Conservation (phyloP, 352 stramenopile genomes). For the Globisporangium spinosum region DNA sequence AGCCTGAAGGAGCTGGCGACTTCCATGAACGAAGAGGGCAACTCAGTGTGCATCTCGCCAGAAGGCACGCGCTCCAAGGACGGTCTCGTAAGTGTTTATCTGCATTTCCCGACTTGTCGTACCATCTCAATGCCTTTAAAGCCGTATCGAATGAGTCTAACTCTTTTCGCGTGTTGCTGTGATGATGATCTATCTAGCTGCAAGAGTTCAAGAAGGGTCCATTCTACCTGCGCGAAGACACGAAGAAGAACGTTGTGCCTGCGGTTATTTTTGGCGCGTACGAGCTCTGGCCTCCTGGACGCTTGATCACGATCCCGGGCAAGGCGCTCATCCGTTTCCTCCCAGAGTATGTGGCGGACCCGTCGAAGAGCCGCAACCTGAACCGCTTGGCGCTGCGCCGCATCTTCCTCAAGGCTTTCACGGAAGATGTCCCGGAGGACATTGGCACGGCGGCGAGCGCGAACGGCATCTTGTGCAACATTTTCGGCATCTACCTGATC, state of each 20-base stretch:
- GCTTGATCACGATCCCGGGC: slow-evolving; percentile 66
- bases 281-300: slow-evolving; percentile 75
- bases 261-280: slow-evolving; percentile 78
- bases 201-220: slow-evolving; percentile 88
- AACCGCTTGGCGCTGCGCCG: slow-evolving; percentile 78
- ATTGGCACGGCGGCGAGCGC: slow-evolving; percentile 45
- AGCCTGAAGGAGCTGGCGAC: slow-evolving; percentile 67
- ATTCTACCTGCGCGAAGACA: slow-evolving; percentile 82
- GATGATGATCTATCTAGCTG: slow-evolving; percentile 30
- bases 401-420: slow-evolving; percentile 74
- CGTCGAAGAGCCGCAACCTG: slow-evolving; percentile 69
- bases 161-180: not conserved
- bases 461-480: slow-evolving; percentile 60
- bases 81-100: slow-evolving; percentile 38
- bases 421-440: slow-evolving; percentile 65
- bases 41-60: slow-evolving; percentile 79
- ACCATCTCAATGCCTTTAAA: not conserved
- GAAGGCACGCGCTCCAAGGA: slow-evolving; percentile 84
- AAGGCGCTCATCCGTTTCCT: slow-evolving; percentile 76
- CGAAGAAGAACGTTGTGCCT: slow-evolving; percentile 77
- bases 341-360: slow-evolving; percentile 63
- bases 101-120: not conserved
- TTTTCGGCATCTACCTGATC: slow-evolving; percentile 60
- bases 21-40: slow-evolving; percentile 65
- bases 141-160: not conserved